Base-by-base conservation (phyloP, 768 basidiomycete species). In the Calocybe cyanea region DNA sequence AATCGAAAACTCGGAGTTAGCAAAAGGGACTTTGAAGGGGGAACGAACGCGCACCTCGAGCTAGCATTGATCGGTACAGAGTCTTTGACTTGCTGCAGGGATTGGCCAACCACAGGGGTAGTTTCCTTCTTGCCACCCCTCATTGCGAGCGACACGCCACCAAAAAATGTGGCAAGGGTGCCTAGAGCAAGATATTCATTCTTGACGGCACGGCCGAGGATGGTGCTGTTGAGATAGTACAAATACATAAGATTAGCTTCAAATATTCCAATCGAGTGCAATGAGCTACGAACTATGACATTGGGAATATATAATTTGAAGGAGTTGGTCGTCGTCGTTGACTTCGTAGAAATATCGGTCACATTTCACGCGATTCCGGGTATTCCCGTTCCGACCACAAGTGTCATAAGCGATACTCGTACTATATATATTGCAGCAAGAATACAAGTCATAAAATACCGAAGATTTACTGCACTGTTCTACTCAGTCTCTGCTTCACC, bases 121-220 rank as follows among this genome's bases (percentile, higher is more conserved):
- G 60, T 51, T 53, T 71, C 65, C 59, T 73, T 78, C 63, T 75
- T 81, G 38, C 77, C 77, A 25, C 84, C 80, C 39, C 77, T 71
- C 45, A 73, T 70, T 32, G 79, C 71, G 42, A 75, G 73, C 54
- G 72, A 72, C 30, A 76, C 73, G 45, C 75, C 64, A 45, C 78
- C 77, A 48, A 79, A 80, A 40, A 78, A 69, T 41, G 69, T 65
- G 38, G 73, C 66, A 46, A 92, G 76, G 31, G 82, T 80, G 44
- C 77, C 81, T 45, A 91, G 73, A 17, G 83, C 77, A 53, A 92
- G 76, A 71, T 87, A 81, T 71, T 91, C 86, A 61, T 81, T 85
- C 72, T 85, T 87, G 59, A 92, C 74, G 61, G 76, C 77, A 54
- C 88, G 86, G 63, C 89, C 89, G 51, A 88, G 61, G 59, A 92